Evolutionary conservation across 306 rosid genomes (phyloP).

Genomic region (Elaeagnus macrophylla): DNA sequence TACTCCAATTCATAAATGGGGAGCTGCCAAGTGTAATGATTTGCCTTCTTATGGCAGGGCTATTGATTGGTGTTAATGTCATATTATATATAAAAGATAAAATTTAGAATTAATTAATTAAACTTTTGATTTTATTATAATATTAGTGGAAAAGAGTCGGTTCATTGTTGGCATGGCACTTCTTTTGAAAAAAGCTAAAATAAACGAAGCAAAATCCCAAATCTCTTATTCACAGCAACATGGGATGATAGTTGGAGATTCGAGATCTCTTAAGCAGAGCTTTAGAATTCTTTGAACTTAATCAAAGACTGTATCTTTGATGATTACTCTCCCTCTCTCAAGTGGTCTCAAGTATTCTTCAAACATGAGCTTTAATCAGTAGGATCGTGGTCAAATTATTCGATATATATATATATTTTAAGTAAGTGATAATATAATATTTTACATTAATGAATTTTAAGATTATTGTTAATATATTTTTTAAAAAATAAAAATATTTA

Average conservation of each 20-base stretch:
- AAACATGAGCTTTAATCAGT: conserved; percentile 32
- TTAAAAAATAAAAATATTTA: no score
- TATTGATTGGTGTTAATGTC: conserved; percentile 26
- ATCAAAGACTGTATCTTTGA: conserved; percentile 25
- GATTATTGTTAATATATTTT: no score
- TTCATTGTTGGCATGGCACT: conserved; percentile 62
- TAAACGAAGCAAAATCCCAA: conserved; percentile 35
- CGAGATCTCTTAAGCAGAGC: conserved; percentile 41
- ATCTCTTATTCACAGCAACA: conserved; percentile 50
- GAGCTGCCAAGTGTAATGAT: conserved; percentile 27
- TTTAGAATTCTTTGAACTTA: conserved; percentile 31
- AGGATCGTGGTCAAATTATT: no score
- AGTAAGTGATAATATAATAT: no score
- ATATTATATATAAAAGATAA: conserved; percentile 6
- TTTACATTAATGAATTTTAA: no score
- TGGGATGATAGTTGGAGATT: conserved; percentile 53
- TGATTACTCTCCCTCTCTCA: conserved; percentile 10
- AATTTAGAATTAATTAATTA: conserved; percentile 6
- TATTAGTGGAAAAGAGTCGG: conserved; percentile 40
- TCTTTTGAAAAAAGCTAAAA: conserved; percentile 48
- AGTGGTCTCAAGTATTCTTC: neutral
- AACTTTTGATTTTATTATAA: neutral
- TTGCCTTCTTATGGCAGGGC: conserved; percentile 15
- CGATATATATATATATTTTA: no score
- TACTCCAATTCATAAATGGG: conserved; percentile 15